These are phyloP conservation scores for Colletotrichum musicola DNA, from an alignment of 2,329 filamentous ascomycete species.

Conservation along the genomic window DNA sequence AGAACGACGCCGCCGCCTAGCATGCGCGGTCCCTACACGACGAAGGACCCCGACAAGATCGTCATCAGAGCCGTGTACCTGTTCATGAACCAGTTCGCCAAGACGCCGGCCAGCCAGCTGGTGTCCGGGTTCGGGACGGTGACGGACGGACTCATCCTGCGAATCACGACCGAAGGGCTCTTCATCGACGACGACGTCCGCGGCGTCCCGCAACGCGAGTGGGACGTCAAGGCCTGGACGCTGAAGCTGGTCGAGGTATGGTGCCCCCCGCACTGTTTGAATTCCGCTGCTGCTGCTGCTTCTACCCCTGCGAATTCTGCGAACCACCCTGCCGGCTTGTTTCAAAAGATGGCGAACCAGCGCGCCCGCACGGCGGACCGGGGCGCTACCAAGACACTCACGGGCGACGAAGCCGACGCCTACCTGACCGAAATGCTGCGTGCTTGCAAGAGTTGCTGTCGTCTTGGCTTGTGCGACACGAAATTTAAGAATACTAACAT, in stretches of 20 bases:
- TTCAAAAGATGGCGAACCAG: constrained; percentile 60
- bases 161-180: constrained; percentile 92
- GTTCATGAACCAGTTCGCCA: constrained; percentile 90
- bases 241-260: constrained; percentile 93
- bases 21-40: constrained; percentile 82
- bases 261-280: constrained; percentile 75
- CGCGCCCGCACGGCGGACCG: constrained; percentile 61
- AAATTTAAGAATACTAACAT: constrained; percentile 59
- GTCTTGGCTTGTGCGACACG: constrained; percentile 63
- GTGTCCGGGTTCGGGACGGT: constrained; percentile 86
- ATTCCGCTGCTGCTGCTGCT: constrained; percentile 55
- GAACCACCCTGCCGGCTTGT: constrained; percentile 56
- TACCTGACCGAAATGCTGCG: constrained; percentile 73
- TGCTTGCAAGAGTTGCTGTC: constrained; percentile 74
- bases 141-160: constrained; percentile 91
- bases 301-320: constrained; percentile 54
- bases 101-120: constrained; percentile 91
- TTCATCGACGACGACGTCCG: constrained; percentile 98
- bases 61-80: constrained; percentile 93
- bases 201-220: constrained; percentile 92
- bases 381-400: constrained; percentile 64
- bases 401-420: constrained; percentile 75
- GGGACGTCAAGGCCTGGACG: constrained; percentile 99
- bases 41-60: constrained; percentile 94
- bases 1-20: constrained; percentile 87